Base-by-base conservation (phyloP, 140 eudicot genomes). In the Senecio squalidus region DNA sequence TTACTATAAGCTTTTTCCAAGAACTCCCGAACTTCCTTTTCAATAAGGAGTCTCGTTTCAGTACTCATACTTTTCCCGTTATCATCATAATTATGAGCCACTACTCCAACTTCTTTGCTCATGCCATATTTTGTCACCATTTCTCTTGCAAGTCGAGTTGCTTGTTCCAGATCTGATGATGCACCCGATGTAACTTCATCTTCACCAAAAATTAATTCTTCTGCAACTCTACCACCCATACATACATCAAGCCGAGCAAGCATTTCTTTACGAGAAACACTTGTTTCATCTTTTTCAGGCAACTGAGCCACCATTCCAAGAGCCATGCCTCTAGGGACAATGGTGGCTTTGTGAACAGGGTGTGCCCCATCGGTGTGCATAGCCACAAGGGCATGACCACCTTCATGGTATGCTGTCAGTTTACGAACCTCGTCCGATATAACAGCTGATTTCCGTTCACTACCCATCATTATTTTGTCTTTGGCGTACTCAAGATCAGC, bases 141-240 rank as follows among this genome's bases (percentile, higher is more conserved):
- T 0, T 87, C 94, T 58, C 95, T 53, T 2, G 98, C 98, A 10
- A 92, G 75, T 5, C 43, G 61, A 4, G 98, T 92, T 13, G 98
- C 98, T 38, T 84, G 81, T 52, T 82, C 74, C 21, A 92, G 78
- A 67, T 92, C 98, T 0, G 77, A 72, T 1, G 98, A 92, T 16
- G 96, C 96, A 2, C 98, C 98, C 0, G 98, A 84, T 6, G 98
- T 87, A 10, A 92, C 95, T 33, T 84, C 98, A 41, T 61, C 80
- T 40, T 92, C 98, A 8, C 98, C 98, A 44, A 87, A 92, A 13
- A 92, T 78, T 34, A 92, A 94, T 67, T 92, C 98, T 67, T 92
- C 98, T 5, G 98, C 96, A 23, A 84, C 98, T 20, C 98, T 66
- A 1, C 98, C 98, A 2, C 98, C 98, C 98, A 92, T 92, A 71